Evolutionary conservation across 176 grass and related monocot species (phyloP).

Genomic region (Urochloa ruziziensis): DNA sequence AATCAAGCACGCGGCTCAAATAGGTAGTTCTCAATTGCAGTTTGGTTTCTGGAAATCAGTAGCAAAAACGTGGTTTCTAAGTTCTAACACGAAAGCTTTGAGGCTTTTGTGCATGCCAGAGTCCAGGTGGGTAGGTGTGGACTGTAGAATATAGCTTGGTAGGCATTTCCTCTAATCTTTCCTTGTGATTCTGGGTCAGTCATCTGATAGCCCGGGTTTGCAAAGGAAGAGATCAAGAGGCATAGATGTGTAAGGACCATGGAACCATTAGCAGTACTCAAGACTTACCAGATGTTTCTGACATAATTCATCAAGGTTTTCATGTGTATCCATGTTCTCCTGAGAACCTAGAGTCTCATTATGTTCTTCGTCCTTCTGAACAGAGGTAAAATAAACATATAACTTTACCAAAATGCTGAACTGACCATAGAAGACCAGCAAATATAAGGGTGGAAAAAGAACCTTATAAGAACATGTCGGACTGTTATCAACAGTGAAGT

Average conservation of each 20-base stretch:
- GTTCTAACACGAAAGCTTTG: too few relatives aligned
- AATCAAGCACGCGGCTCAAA: not conserved
- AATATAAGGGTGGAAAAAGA: constrained; percentile 15
- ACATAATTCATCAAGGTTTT: constrained; percentile 80
- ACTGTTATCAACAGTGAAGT: constrained; percentile 49
- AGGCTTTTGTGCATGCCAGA: not conserved
- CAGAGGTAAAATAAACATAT: constrained; percentile 20
- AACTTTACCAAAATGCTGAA: constrained; percentile 22
- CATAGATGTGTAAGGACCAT: not conserved
- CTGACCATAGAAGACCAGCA: not conserved
- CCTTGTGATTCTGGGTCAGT: not conserved
- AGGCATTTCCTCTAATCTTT: not conserved
- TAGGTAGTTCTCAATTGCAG: not conserved
- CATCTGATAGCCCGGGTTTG: not conserved
- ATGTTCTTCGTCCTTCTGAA: constrained; percentile 38
- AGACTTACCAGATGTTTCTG: constrained; percentile 67
- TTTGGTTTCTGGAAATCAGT: not conserved
- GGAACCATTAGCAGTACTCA: not conserved
- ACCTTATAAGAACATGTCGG: constrained; percentile 48
- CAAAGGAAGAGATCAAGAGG: constrained; percentile 4
- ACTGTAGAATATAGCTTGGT: not conserved
- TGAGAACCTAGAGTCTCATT: constrained; percentile 37
- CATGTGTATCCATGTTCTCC: constrained; percentile 40
- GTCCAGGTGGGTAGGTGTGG: not conserved
- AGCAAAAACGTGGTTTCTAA: not conserved